Percentiles rank a stretch among this genome's conserved stretches.
Conservation (phyloP, 2,329 filamentous ascomycete genomes). For the Dothistroma septosporum region DNA sequence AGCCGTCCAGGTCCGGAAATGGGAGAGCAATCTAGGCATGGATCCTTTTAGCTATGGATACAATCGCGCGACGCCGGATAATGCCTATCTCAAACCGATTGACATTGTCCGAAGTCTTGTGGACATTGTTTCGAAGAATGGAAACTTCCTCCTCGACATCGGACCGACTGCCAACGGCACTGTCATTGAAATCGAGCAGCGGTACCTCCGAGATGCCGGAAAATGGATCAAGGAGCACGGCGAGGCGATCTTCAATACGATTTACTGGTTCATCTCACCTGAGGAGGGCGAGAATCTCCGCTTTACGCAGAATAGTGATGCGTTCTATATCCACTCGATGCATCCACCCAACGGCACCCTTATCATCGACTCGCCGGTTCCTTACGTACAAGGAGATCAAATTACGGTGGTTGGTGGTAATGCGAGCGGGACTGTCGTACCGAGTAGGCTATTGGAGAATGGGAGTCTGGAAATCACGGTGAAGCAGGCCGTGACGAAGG, state of each 20-base stretch:
- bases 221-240: slow-evolving; percentile 52
- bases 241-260: slow-evolving; percentile 57
- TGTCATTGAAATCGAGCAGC: slow-evolving; percentile 48
- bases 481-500: slow-evolving; percentile 32
- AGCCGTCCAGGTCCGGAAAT: slow-evolving; percentile 52
- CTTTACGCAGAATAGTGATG: slow-evolving; percentile 51
- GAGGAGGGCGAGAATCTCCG: slow-evolving; percentile 44
- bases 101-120: slow-evolving; percentile 27
- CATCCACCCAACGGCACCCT: slow-evolving; percentile 42
- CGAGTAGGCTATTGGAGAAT: slow-evolving; percentile 26
- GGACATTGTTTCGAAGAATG: slow-evolving; percentile 33
- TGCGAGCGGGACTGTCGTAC: slow-evolving; percentile 28
- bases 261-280: slow-evolving; percentile 50
- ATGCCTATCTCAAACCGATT: slow-evolving; percentile 24
- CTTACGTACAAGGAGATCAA: slow-evolving; percentile 45
- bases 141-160: slow-evolving; percentile 32
- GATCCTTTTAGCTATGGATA: slow-evolving; percentile 59
- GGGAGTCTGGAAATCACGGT: slow-evolving; percentile 35
- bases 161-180: slow-evolving; percentile 53
- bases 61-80: slow-evolving; percentile 51
- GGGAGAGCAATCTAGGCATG: slow-evolving; percentile 59
- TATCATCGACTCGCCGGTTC: slow-evolving; percentile 44
- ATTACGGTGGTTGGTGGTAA: slow-evolving; percentile 44
- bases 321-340: slow-evolving; percentile 52
- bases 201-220: slow-evolving; percentile 50